Evolutionary conservation across 1,284 basidiomycete genomes (phyloP).

Genomic region (Neonothopanus nambi): DNA sequence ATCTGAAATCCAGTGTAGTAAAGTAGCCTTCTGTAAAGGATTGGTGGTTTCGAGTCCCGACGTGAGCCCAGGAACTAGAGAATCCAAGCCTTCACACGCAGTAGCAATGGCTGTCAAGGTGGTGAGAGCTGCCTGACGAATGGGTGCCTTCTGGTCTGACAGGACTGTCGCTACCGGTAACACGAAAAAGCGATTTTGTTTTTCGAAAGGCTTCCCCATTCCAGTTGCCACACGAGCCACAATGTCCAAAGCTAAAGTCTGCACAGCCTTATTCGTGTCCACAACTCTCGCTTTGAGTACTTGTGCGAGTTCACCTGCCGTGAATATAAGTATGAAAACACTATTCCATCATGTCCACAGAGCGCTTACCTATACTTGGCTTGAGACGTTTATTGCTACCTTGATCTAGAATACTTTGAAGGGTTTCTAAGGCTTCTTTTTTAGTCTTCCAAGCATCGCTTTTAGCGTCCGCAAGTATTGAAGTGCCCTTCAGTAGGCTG

Average conservation of each 20-base stretch:
- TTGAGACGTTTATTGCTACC: conserved; percentile 92
- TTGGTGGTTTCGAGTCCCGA: conserved; percentile 86
- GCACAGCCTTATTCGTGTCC: conserved; percentile 95
- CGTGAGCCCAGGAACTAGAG: conserved; percentile 77
- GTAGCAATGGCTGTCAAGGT: conserved; percentile 85
- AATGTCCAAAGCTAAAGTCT: conserved; percentile 87
- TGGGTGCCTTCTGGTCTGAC: conserved; percentile 91
- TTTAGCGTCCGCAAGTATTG: conserved; percentile 80
- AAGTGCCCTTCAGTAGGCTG: conserved; percentile 81
- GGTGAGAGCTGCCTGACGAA: conserved; percentile 77
- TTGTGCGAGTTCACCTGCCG: conserved; percentile 82
- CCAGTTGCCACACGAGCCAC: conserved; percentile 87
- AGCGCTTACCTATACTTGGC: conserved; percentile 76
- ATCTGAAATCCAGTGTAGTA: conserved; percentile 85
- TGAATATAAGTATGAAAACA: background rate
- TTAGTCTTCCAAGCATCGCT: conserved; percentile 97
- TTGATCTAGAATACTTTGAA: conserved; percentile 86
- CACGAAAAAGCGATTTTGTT: conserved; percentile 77
- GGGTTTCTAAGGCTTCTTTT: conserved; percentile 90
- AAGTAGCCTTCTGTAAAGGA: conserved; percentile 83
- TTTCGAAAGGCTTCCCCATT: conserved; percentile 96
- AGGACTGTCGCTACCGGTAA: conserved; percentile 83
- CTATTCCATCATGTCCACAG: background rate
- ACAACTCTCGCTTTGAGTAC: conserved; percentile 87
- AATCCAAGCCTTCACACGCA: conserved; percentile 83